Evolutionary conservation across 495 filamentous ascomycete species (phyloP), one percentile per base, ranked within the genome.

Genomic region (Penicillium bovifimosum): DNA sequence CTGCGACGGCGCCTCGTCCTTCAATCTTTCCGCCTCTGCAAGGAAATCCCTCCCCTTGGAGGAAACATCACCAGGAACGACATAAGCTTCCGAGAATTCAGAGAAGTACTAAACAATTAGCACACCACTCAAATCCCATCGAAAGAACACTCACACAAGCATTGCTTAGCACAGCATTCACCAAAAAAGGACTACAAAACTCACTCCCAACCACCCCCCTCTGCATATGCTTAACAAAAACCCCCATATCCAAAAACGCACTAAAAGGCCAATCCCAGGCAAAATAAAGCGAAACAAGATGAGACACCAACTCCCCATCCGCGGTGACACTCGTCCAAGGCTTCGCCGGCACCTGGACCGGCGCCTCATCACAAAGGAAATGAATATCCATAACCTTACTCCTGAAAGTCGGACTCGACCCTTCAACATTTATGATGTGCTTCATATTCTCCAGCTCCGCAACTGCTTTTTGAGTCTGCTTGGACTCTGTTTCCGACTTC

Each of bases 221-320:
- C 0, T 46, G 55, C 72, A 81, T 78, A 60, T 80, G 71, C 14
- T 55, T 60, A 11, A 80, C 47, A 58, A 82, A 80, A 11, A 79
- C 68, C 32, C 70, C 68, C 20, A 65, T 60, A 35, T 80, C 76
- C 41, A 82, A 52, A 57, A 73, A 73, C 7, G 66, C 59, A 62
- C 72, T 64, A 24, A 78, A 76, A n/a, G 75, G 71, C 54, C 78
- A 77, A 55, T 79, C 73, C 77, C 77, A 81, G 6, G 74, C 71
- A 62, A 82, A 80, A 56, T 78, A 82, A 3, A 77, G 46, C 20
- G 74, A 76, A 1, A 82, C 58, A 9, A 81, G 64, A 66, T 78
- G 71, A 13, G 77, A 79, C 6, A 82, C 78, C 36, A 82, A 60
- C 28, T 75, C 77, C 28, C 66, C 61, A 50, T 79, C 75, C 20